Percentiles rank a stretch among this genome's conserved stretches.
Conservation (phyloP, 1,139 yeast genomes). For the Arxiozyma slooffiae region DNA sequence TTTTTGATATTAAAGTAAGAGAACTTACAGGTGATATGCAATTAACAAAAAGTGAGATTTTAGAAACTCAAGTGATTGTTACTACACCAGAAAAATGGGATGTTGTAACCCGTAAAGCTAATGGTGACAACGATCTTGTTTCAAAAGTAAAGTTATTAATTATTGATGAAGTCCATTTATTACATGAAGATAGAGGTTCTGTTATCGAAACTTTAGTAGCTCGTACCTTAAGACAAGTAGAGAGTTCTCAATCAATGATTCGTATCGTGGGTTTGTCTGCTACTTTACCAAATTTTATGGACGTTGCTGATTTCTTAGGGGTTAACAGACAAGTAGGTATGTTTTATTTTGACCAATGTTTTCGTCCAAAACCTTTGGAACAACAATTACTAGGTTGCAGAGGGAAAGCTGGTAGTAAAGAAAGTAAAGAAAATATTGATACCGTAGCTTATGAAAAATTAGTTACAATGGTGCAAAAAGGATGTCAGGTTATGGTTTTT, state of each 20-base stretch:
- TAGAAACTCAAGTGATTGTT: slow-evolving; percentile 80
- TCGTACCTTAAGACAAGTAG: slow-evolving; percentile 88
- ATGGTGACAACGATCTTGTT: slow-evolving; percentile 76
- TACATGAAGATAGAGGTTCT: slow-evolving; percentile 97
- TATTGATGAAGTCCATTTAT: slow-evolving; percentile 91
- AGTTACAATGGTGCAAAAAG: slow-evolving; percentile 53
- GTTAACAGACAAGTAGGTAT: slow-evolving; percentile 84
- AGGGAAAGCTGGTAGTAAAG: slow-evolving; percentile 70
- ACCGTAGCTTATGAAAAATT: slow-evolving; percentile 69
- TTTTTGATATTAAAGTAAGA: slow-evolving; percentile 79
- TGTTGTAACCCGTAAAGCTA: slow-evolving; percentile 82
- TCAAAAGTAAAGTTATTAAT: slow-evolving; percentile 75
- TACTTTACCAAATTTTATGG: slow-evolving; percentile 84
- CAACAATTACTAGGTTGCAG: slow-evolving; percentile 82
- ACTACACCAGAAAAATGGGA: slow-evolving; percentile 99
- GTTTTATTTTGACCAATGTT: slow-evolving; percentile 88
- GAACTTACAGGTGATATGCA: slow-evolving; percentile 98
- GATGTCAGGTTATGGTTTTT: slow-evolving; percentile 91
- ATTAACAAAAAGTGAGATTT: slow-evolving; percentile 70
- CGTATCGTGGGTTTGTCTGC: slow-evolving; percentile 96
- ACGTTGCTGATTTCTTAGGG: slow-evolving; percentile 91
- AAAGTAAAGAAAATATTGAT: slow-evolving; percentile 70
- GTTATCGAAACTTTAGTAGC: slow-evolving; percentile 95
- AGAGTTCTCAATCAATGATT: slow-evolving; percentile 86
- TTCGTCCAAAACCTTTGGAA: slow-evolving; percentile 87